Percentiles rank a stretch among this genome's conserved stretches.
Conservation (phyloP, 495 filamentous ascomycete genomes). For the Hypoxylon lienhwacheense region DNA sequence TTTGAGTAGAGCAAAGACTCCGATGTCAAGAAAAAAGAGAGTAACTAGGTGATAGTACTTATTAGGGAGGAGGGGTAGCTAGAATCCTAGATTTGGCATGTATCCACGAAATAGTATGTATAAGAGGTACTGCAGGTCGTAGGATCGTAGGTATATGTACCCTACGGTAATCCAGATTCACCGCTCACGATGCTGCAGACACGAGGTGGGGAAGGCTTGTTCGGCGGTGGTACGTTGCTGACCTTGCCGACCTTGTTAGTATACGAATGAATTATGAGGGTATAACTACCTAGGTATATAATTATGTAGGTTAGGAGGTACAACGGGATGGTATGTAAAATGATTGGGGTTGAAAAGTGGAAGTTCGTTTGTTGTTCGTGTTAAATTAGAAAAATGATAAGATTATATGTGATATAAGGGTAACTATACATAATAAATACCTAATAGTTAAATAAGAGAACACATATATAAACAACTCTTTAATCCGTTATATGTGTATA, state of each 20-base stretch:
- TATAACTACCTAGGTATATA: conserved; percentile 3
- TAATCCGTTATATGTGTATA: not conserved
- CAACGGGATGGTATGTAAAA: not conserved
- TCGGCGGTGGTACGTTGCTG: conserved; percentile 27
- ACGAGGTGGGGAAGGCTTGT: conserved; percentile 28
- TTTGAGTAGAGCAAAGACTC: conserved; percentile 5
- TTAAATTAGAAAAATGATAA: not conserved
- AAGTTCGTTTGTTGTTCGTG: conserved; percentile 5
- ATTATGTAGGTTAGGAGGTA: conserved; percentile 1
- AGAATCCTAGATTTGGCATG: conserved; percentile 16
- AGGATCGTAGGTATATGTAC: too few relatives aligned
- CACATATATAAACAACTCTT: too few relatives aligned
- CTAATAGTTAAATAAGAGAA: too few relatives aligned
- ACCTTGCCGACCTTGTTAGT: not conserved
- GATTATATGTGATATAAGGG: not conserved
- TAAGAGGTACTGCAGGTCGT: too few relatives aligned
- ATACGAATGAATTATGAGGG: not conserved
- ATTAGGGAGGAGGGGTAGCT: conserved; percentile 6
- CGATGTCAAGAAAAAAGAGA: not conserved
- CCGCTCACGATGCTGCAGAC: conserved; percentile 26
- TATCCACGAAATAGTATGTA: too few relatives aligned
- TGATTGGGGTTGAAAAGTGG: not conserved
- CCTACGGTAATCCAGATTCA: conserved; percentile 26
- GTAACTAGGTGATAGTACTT: not conserved
- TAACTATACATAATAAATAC: not conserved